Conservation (phyloP, 2,329 filamentous ascomycete genomes). For the Kalmusia sp. region DNA sequence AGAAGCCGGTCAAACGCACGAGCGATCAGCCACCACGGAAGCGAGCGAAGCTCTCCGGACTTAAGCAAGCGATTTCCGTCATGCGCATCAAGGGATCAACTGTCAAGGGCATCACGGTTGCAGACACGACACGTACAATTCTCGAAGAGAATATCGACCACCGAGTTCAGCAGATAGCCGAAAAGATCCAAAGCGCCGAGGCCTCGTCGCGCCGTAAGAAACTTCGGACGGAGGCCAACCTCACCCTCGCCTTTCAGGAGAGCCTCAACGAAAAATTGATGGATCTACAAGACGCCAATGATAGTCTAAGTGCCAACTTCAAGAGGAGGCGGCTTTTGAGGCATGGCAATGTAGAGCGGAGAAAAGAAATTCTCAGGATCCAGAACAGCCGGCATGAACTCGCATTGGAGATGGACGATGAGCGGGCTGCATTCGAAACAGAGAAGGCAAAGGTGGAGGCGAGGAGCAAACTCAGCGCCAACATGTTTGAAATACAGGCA, state of each 20-base stretch:
- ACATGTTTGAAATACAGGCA: slow-evolving; percentile 46
- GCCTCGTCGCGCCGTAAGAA: slow-evolving; percentile 49
- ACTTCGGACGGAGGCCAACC: slow-evolving; percentile 54
- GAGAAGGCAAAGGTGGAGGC: slow-evolving; percentile 33
- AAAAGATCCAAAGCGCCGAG: slow-evolving; percentile 44
- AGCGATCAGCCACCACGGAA: slow-evolving; percentile 34
- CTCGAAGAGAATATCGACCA: slow-evolving; percentile 59
- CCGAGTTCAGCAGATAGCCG: slow-evolving; percentile 51
- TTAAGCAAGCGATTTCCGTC: slow-evolving; percentile 38
- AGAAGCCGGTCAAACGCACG: slow-evolving; percentile 15
- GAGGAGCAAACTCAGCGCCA: slow-evolving; percentile 34
- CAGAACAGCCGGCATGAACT: slow-evolving; percentile 57
- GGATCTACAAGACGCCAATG: slow-evolving; percentile 59
- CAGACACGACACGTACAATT: slow-evolving; percentile 60
- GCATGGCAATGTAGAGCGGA: slow-evolving; percentile 54
- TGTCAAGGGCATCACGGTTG: slow-evolving; percentile 53
- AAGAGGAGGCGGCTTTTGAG: slow-evolving; percentile 53
- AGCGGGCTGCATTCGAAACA: slow-evolving; percentile 44
- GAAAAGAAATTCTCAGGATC: slow-evolving; percentile 56
- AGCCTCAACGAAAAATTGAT: slow-evolving; percentile 59
- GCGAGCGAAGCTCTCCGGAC: slow-evolving; percentile 36
- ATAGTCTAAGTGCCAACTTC: slow-evolving; percentile 56
- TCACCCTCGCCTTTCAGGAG: slow-evolving; percentile 56
- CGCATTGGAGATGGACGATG: slow-evolving; percentile 58
- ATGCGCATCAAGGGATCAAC: slow-evolving; percentile 49